Base-by-base conservation (phyloP, 306 rosid species). In the Gillenia trifoliata region DNA sequence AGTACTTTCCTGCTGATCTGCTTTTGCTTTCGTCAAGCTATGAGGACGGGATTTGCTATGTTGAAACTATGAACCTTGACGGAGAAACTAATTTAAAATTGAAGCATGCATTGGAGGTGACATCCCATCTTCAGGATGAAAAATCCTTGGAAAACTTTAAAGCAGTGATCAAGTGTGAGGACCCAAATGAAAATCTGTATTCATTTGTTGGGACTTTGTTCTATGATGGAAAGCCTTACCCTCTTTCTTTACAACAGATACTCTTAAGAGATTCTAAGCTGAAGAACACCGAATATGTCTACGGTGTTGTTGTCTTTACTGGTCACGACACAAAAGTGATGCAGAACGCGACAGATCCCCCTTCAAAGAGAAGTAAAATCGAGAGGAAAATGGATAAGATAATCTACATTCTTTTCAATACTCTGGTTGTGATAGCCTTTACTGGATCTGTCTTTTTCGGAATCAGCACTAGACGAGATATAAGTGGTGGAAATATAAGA, bases 1-100 rank as follows among this genome's bases (percentile, higher is more conserved):
- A 92, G 77, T 90, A 87, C 79, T 92, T 92, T 83, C 98, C 98
- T 33, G 91, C 98, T 38, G 98, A 92, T 87, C 80, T 92, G 76
- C 81, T 90, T 77, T 81, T 92, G 79, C 91, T 92, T 80, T 90
- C 92, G 1, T 92, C 98, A 13, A 84, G 88, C 81, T 80, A 87
- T 11, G 91, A 74, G n/a, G 98, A 89, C 62, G 94, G 98, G 11
- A 82, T 92, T 78, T 92, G 96, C 80, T 89, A 90, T 79, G 98
- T 92, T 12, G 98, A 92, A 74, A 92, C 98, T 17, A 89, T 89
- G 96, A 92, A 92, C 82, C 96, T 92, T 64, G 98, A 92, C 61
- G 98, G 98, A 79, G 98, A 92, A 83, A 92, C 98, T 38, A 92
- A 92, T 87, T 88, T 92, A 68, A 92, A 92, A 75, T 26, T 92